Base-by-base conservation (phyloP, 2,329 filamentous ascomycete genomes). In the Epichloe coenophiala region DNA sequence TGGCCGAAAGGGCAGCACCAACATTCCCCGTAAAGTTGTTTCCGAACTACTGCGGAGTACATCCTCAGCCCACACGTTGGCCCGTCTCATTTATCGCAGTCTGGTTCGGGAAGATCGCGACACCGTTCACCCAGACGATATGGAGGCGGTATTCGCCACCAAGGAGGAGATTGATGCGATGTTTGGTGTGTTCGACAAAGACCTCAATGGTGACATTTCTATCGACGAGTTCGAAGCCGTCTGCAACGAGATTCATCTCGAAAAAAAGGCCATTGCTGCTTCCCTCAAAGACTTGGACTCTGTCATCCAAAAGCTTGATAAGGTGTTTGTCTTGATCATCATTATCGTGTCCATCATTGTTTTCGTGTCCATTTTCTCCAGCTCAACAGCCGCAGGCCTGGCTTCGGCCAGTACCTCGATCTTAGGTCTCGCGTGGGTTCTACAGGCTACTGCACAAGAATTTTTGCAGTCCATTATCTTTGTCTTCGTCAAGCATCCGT, bases 401-500 rank as follows among this genome's bases (percentile, higher is more conserved):
- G 89, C 88, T 0, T 95, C 89, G 3, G 86, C 88, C 27, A 89
- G 91, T 3, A 93, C 88, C 1, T 81, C 86, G 3, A 76, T 96
- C n/a, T 76, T 97, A 6, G 91, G 89, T 51, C 74, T 96, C 2
- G 90, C 88, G 0, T 97, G 91, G 91, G 74, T 96, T 50, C 88
- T 97, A 59, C 88, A 89, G 53, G 86, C 87, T 1, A 96, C 91
- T 0, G 91, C 91, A 0, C 89, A 95, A 62, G 91, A 97, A 62
- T 95, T 97, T 58, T 73, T 96, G 2, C 89, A 95, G 68, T 95
- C 89, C 9, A 81, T 91, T 62, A 86, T 96, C 58, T 96, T 96
- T 63, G 90, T 96, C 57, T 95, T 96, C 59, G 84, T 96, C 68
- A 96, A 96, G 71, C 91, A 97, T 64, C 91, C 91, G 0, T 97